Evolutionary conservation across 2,329 filamentous ascomycete species (phyloP).

Genomic region (Pseudogymnoascus sp.): DNA sequence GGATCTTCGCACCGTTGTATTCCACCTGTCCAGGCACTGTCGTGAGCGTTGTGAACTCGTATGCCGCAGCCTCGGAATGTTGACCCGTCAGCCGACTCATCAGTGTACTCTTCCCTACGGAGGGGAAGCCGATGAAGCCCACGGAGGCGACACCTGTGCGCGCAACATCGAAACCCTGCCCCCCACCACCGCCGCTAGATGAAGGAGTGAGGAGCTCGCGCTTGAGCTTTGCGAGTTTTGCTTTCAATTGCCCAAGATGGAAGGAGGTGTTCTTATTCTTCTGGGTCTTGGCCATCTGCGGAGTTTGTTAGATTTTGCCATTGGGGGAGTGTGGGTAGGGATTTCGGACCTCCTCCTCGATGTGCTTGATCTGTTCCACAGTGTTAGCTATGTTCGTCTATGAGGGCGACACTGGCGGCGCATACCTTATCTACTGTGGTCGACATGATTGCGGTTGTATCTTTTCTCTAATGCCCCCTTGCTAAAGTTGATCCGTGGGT

Average conservation of each 20-base stretch:
- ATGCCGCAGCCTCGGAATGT: conserved; percentile 93
- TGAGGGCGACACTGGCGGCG: conserved; percentile 4
- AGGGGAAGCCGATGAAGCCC: conserved; percentile 96
- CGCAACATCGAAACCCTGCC: conserved; percentile 91
- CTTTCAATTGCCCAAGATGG: conserved; percentile 93
- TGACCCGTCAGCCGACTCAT: conserved; percentile 93
- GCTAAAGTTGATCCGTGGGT: conserved; percentile 1
- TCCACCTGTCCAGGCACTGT: conserved; percentile 92
- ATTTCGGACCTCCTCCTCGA: conserved; percentile 77
- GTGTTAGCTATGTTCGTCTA: conserved; percentile 31
- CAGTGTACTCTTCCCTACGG: conserved; percentile 94
- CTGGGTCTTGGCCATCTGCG: conserved; percentile 86
- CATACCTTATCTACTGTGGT: conserved; percentile 93
- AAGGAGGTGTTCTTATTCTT: conserved; percentile 95
- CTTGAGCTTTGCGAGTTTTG: conserved; percentile 96
- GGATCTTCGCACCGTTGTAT: conserved; percentile 95
- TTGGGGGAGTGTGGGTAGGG: conserved; percentile 16
- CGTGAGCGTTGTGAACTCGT: conserved; percentile 97
- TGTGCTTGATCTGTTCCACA: conserved; percentile 73
- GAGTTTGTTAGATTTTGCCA: conserved; percentile 17
- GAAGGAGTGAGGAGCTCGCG: conserved; percentile 85
- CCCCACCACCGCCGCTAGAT: conserved; percentile 75
- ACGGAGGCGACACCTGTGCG: conserved; percentile 95
- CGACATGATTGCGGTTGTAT: conserved; percentile 58
- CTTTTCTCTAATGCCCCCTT: conserved; percentile 4